Base-by-base conservation (phyloP, 2,329 filamentous ascomycete genomes). In the Epichloe uncinata region DNA sequence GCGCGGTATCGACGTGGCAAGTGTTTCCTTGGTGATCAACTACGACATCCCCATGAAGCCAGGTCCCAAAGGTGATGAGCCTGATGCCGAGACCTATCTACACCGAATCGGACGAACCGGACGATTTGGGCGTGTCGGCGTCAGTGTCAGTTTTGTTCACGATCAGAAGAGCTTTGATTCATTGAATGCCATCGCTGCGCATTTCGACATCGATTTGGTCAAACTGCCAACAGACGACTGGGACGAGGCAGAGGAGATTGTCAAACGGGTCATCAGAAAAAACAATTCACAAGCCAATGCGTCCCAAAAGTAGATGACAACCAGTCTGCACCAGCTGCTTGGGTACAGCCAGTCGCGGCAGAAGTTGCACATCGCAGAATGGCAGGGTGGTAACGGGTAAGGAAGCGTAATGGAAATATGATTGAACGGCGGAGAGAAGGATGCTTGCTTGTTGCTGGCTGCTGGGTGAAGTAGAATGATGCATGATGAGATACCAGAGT, bases 61-160 rank as follows among this genome's bases (percentile, higher is more conserved):
- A 8, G 49, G 52, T 9, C 50, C 50, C 7, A 70, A 77, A 34
- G 81, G 85, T 16, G 90, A 97, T 58, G 87, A 93, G 68, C 85
- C 91, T 13, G 93, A 98, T 63, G 82, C 82, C 44, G 90, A 97
- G 72, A 98, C 93, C 1, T 98, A 98, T 63, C 84, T 98, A 45
- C 93, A 98, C 75, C 86, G 93, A 64, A 98, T 98, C 59, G 93
- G 93, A 54, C 88, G 93, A 62, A 98, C 93, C 13, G 93, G 93
- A 55, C 87, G 93, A 57, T 98, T 98, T 60, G 93, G 93, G 51
- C 90, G 91, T 66, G 89, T 97, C 35, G 93, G 93, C 61, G 93
- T 97, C 58, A 90, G 87, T 52, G 90, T 98, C 63, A 94, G 85
- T 56, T 96, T 98, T 60, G 87, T 98, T 48, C 87, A 89, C 58